Conservation (phyloP, 805 yeast species). For the Candida xyloterini region DNA sequence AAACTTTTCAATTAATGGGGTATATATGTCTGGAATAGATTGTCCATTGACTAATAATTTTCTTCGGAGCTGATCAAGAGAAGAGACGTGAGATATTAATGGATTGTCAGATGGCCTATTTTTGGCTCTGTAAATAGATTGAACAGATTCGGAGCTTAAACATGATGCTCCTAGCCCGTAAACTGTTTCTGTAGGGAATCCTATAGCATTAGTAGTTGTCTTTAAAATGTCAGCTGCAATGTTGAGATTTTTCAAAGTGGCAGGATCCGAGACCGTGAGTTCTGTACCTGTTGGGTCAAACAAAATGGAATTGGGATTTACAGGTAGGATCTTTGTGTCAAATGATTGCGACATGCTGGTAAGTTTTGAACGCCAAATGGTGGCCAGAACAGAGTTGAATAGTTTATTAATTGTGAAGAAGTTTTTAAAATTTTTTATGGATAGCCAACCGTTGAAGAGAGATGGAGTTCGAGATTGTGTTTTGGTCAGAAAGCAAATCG, state of each 20-base stretch:
- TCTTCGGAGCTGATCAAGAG: conserved; percentile 65
- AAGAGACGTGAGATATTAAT: conserved; percentile 82
- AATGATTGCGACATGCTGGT: conserved; percentile 1
- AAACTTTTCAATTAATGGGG: conserved; percentile 57
- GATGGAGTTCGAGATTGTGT: too few species aligned
- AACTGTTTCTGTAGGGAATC: conserved; percentile 96
- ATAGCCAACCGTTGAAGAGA: too few species aligned
- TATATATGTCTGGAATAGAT: conserved; percentile 66
- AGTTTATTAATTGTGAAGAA: too few species aligned
- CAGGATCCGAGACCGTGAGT: conserved; percentile 43
- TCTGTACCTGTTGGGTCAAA: conserved; percentile 43
- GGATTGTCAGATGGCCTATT: conserved; percentile 97
- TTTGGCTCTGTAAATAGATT: conserved; percentile 79
- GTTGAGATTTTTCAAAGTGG: conserved; percentile 47
- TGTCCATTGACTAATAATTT: conserved; percentile 44
- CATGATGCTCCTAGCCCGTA: conserved; percentile 94
- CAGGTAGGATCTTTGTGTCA: conserved; percentile 48
- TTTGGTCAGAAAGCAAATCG: too few species aligned
- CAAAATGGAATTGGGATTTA: conserved; percentile 48
- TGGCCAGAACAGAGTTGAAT: not conserved
- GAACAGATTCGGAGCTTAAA: conserved; percentile 66
- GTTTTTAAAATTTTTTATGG: too few species aligned
- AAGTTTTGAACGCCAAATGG: not conserved
- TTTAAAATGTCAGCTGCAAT: conserved; percentile 59
- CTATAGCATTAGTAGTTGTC: conserved; percentile 61